These are phyloP conservation scores for Xylariaceae sp. DNA, from an alignment of 2,329 filamentous ascomycete genomes.

Conservation along the genomic window DNA sequence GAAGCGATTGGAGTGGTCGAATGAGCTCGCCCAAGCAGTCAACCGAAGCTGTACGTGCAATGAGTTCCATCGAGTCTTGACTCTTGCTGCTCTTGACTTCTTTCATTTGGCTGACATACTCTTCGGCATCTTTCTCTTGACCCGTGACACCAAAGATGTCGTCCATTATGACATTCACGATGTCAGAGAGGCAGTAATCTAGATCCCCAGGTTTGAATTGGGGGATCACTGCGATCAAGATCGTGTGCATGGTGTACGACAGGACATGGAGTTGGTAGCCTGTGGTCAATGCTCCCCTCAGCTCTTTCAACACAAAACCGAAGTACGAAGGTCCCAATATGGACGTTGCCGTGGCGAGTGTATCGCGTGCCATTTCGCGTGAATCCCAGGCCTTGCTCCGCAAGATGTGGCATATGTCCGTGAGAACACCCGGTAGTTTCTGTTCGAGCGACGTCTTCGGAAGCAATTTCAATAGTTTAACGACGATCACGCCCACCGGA, in stretches of 20 bases:
- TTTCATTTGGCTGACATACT: constrained; percentile 91
- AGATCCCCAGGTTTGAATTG: constrained; percentile 73
- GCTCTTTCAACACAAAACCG: constrained; percentile 86
- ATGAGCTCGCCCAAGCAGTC: constrained; percentile 67
- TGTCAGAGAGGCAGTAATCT: constrained; percentile 74
- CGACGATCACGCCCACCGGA: constrained; percentile 78
- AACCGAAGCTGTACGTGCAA: constrained; percentile 76
- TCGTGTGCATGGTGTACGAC: constrained; percentile 89
- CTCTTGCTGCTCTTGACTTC: constrained; percentile 98
- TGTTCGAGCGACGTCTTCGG: constrained; percentile 65
- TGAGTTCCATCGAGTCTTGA: constrained; percentile 91
- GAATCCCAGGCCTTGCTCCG: constrained; percentile 83
- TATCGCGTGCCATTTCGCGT: constrained; percentile 83
- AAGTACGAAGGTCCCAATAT: constrained; percentile 78
- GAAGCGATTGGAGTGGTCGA: constrained; percentile 66
- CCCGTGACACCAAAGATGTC: constrained; percentile 91
- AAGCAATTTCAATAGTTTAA: constrained; percentile 78
- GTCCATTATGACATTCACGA: constrained; percentile 87
- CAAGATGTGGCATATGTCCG: constrained; percentile 88
- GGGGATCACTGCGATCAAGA: constrained; percentile 69
- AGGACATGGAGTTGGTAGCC: constrained; percentile 94
- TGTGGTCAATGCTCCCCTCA: constrained; percentile 71
- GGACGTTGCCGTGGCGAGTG: constrained; percentile 73
- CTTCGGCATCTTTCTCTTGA: constrained; percentile 94
- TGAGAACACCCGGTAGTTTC: constrained; percentile 73